Evolutionary conservation across 495 filamentous ascomycete species (phyloP).

Genomic region (Aspergillus bridgeri): DNA sequence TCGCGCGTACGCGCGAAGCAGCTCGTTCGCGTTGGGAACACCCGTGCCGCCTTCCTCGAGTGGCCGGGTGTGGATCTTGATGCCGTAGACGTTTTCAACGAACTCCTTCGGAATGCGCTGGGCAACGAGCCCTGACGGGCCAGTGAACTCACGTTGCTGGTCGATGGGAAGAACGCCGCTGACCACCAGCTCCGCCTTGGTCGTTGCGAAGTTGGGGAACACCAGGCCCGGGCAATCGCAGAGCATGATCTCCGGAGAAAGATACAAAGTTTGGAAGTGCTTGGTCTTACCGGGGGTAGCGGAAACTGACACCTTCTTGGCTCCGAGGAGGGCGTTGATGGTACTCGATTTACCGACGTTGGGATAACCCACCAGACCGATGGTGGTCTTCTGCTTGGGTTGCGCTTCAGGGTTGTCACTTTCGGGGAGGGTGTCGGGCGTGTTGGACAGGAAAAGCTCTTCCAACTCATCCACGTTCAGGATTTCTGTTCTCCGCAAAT

Average conservation of each 20-base stretch:
- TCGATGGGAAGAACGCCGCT: conserved; percentile 96
- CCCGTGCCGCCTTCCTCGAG: conserved; percentile 93
- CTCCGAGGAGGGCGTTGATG: conserved; percentile 95
- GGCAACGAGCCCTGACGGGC: conserved; percentile 81
- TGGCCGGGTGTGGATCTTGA: conserved; percentile 78
- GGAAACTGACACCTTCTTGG: conserved; percentile 98
- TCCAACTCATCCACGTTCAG: conserved; percentile 91
- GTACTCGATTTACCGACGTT: conserved; percentile 99
- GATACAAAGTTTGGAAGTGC: conserved; percentile 97
- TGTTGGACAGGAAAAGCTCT: conserved; percentile 75
- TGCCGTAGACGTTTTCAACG: conserved; percentile 87
- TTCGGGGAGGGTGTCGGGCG: conserved; percentile 47
- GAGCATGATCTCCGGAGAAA: conserved; percentile 81
- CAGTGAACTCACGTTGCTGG: conserved; percentile 91
- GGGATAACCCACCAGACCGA: conserved; percentile 96
- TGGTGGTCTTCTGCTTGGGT: conserved; percentile 62
- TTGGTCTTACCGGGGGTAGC: conserved; percentile 98
- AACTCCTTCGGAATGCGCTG: conserved; percentile 87
- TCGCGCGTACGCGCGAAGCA: conserved; percentile 80
- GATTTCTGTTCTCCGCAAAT: conserved; percentile 65
- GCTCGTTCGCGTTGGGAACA: conserved; percentile 79
- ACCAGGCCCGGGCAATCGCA: conserved; percentile 99
- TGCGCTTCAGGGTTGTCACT: conserved; percentile 37
- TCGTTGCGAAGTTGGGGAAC: conserved; percentile 96
- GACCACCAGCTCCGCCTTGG: conserved; percentile 94